Conservation (phyloP, 108 stramenopile genomes). For the Aurantiochytrium sp. region DNA sequence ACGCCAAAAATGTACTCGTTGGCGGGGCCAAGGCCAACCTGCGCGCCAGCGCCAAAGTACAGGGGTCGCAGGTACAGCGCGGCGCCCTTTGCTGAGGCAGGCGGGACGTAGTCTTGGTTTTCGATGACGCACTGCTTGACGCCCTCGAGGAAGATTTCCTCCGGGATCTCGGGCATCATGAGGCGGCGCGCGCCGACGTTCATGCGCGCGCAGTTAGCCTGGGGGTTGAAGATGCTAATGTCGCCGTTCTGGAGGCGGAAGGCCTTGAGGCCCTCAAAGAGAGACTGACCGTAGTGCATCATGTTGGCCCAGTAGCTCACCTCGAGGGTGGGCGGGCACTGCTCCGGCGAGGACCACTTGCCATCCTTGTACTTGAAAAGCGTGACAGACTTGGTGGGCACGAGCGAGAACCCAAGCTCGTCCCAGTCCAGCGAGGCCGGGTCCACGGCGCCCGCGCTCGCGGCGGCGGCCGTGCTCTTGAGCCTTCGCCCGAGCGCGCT, state of each 20-base stretch:
- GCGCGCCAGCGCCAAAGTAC: slow-evolving; percentile 83
- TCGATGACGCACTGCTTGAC: slow-evolving; percentile 72
- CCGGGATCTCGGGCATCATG: slow-evolving; percentile 78
- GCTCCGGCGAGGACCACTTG: slow-evolving; percentile 32
- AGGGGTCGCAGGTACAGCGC: slow-evolving; percentile 91
- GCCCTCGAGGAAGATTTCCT: slow-evolving; percentile 79
- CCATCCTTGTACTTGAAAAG: slow-evolving; percentile 67
- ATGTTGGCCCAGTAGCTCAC: slow-evolving; percentile 92
- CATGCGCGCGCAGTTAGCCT: slow-evolving; percentile 69
- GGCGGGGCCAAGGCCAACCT: slow-evolving; percentile 90
- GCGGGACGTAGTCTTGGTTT: slow-evolving; percentile 92
- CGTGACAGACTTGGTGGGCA: slow-evolving; percentile 79
- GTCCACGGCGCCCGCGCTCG: not conserved
- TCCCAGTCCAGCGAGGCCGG: slow-evolving; percentile 69
- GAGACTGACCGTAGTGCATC: slow-evolving; percentile 92
- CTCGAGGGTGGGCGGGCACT: slow-evolving; percentile 65
- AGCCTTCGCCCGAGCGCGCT: not conserved
- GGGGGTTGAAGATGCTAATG: slow-evolving; percentile 87
- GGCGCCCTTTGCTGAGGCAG: slow-evolving; percentile 77
- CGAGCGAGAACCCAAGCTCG: slow-evolving; percentile 89
- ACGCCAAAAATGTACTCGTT: slow-evolving; percentile 92
- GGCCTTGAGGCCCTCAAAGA: slow-evolving; percentile 98
- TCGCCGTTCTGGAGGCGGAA: slow-evolving; percentile 80
- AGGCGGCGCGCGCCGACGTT: slow-evolving; percentile 63
- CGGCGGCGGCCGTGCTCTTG: not conserved